Percentiles rank a stretch among this genome's conserved stretches.
phyloP scores from a whole-genome alignment of 495 filamentous ascomycete species.

The Aspergillus indologenus region DNA sequence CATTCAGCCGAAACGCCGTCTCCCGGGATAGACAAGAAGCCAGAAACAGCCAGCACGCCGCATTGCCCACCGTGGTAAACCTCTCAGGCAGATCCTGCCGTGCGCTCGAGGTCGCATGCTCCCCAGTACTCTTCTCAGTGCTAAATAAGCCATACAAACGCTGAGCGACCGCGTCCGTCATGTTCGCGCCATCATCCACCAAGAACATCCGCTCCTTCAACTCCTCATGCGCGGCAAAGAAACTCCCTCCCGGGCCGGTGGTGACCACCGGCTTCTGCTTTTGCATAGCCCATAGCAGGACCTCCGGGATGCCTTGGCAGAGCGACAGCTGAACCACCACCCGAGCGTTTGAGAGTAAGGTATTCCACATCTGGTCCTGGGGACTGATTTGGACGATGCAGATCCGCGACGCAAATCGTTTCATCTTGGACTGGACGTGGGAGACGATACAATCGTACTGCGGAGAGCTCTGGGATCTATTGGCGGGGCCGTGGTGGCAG shows the following conservation, averaged over 20 bases:
- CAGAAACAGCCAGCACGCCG: no score
- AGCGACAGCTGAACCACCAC: conserved; percentile 67
- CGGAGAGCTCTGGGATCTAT: conserved; percentile 2
- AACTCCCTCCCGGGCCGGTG: background rate
- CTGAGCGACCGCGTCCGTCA: no score
- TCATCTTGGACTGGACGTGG: conserved; percentile 55
- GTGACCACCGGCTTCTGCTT: conserved; percentile 32
- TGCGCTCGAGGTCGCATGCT: no score
- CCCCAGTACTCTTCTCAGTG: no score
- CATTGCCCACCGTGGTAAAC: no score
- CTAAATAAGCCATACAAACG: no score
- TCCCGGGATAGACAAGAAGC: no score
- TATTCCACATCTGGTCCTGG: conserved; percentile 71
- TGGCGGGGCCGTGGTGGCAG: conserved; percentile 13
- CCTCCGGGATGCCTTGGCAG: conserved; percentile 73
- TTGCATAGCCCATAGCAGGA: conserved; percentile 71
- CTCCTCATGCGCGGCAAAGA: background rate
- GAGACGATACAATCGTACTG: conserved; percentile 45
- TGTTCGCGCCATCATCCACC: no score
- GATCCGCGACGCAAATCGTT: conserved; percentile 46
- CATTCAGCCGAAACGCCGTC: no score
- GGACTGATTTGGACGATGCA: conserved; percentile 67
- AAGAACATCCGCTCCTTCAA: background rate
- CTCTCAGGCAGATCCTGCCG: no score
- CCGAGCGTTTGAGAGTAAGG: conserved; percentile 58